These are phyloP conservation scores for Solanum chacoense DNA, from an alignment of 305 asterid species.

Conservation along the genomic window DNA sequence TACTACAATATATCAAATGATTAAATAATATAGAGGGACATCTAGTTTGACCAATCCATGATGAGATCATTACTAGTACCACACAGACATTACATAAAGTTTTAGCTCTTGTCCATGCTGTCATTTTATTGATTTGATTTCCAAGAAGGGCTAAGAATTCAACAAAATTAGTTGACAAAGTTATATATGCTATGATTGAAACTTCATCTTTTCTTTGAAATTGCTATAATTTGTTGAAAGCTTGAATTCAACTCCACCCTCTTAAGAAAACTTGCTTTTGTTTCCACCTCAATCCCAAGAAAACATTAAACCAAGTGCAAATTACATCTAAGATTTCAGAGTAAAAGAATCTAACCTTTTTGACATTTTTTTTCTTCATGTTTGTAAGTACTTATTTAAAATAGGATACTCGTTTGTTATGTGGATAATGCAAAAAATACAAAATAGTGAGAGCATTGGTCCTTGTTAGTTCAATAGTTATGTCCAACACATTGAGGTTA, in stretches of 20 bases:
- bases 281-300: slow-evolving; percentile 13
- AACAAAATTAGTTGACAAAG: slow-evolving; percentile 25
- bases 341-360: background rate
- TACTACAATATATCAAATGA: background rate
- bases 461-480: background rate
- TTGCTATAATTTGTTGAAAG: slow-evolving; percentile 15
- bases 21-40: background rate
- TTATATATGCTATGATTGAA: slow-evolving; percentile 17
- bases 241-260: slow-evolving; percentile 17
- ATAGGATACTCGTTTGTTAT: background rate
- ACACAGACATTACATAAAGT: background rate
- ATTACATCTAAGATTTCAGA: background rate
- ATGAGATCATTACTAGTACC: background rate
- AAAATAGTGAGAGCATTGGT: background rate
- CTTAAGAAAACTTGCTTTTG: slow-evolving; percentile 28
- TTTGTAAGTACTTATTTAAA: background rate
- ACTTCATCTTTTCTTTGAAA: slow-evolving; percentile 25
- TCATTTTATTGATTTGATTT: slow-evolving; percentile 14
- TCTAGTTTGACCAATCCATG: background rate
- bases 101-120: background rate
- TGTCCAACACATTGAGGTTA: background rate
- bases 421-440: background rate
- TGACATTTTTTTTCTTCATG: background rate
- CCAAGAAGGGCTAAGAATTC: slow-evolving; percentile 1
- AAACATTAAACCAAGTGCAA: background rate